These are phyloP conservation scores for Clarireedia sp. DNA, from an alignment of 2,329 filamentous ascomycete species.

Conservation along the genomic window DNA sequence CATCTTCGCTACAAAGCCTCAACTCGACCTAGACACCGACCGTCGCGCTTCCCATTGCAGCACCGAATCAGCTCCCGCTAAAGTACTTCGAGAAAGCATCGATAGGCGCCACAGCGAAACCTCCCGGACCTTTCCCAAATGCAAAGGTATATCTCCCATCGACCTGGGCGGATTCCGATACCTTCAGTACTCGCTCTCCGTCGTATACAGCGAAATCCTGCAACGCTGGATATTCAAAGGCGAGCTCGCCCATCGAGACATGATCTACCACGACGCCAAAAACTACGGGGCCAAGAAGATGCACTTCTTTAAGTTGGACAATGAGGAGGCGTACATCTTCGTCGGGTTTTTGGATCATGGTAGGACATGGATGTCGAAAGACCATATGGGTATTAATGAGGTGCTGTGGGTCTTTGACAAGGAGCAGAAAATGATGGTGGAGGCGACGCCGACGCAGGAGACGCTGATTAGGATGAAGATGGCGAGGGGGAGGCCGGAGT, in stretches of 20 bases:
- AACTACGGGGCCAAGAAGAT: no score
- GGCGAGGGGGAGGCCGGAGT: not conserved
- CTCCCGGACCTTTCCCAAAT: not conserved
- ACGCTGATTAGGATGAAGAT: not conserved
- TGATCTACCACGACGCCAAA: not conserved
- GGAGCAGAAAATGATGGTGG: conserved; percentile 3
- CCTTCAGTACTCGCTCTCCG: conserved; percentile 9
- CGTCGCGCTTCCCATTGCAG: no score
- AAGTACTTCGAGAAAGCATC: not conserved
- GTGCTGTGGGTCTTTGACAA: not conserved
- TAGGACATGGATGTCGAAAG: not conserved
- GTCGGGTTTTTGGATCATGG: not conserved
- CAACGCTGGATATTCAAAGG: conserved; percentile 12
- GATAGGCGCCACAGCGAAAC: not conserved
- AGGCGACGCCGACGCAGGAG: not conserved
- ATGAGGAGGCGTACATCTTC: not conserved
- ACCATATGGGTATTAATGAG: conserved; percentile 1
- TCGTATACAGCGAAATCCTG: conserved; percentile 13
- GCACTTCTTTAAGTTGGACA: not conserved
- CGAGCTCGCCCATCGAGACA: conserved; percentile 11
- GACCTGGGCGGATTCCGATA: conserved; percentile 12
- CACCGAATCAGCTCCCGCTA: not conserved
- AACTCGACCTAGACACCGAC: no score
- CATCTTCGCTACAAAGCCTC: conserved; percentile 4
- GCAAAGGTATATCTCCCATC: not conserved